A percentile compares a stretch with the other conserved stretches of the same genome.
Evolutionary conservation across 2,329 filamentous ascomycete genomes (phyloP).

Genomic region (Aspergillus aculeatinus): DNA sequence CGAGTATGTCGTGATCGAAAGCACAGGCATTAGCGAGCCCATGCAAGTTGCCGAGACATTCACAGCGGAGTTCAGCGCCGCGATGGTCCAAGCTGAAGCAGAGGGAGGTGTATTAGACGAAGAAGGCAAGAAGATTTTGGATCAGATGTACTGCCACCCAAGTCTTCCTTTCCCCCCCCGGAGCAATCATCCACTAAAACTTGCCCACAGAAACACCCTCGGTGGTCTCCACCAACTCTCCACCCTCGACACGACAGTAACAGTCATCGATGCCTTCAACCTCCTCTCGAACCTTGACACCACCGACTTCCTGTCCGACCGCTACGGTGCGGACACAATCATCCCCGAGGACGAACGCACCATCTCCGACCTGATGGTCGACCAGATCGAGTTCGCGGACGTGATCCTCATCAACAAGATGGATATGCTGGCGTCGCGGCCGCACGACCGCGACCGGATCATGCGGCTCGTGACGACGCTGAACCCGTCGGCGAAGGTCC

Average conservation of each 20-base stretch:
- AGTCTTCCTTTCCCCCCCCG: conserved; percentile 19
- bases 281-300: conserved; percentile 72
- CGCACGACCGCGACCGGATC: conserved; percentile 47
- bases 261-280: conserved; percentile 71
- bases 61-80: conserved; percentile 54
- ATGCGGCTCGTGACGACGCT: conserved; percentile 58
- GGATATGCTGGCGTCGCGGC: conserved; percentile 55
- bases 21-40: conserved; percentile 69
- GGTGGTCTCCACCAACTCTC: conserved; percentile 67
- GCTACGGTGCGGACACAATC: conserved; percentile 60
- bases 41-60: conserved; percentile 75
- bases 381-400: conserved; percentile 76
- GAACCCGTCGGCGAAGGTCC: conserved; percentile 65
- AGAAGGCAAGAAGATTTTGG: conserved; percentile 47
- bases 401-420: conserved; percentile 71
- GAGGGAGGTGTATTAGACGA: conserved; percentile 44
- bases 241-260: conserved; percentile 68
- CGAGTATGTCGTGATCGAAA: conserved; percentile 72
- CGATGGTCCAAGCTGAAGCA: conserved; percentile 50
- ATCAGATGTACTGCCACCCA: conserved; percentile 43
- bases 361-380: conserved; percentile 72
- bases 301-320: conserved; percentile 63
- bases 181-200: not conserved
- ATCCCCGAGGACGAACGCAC: conserved; percentile 68
- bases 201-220: conserved; percentile 45